Percentiles rank a stretch among this genome's conserved stretches.
Evolutionary conservation across 257 asterid species (phyloP).

Genomic region (Solanum pennellii): DNA sequence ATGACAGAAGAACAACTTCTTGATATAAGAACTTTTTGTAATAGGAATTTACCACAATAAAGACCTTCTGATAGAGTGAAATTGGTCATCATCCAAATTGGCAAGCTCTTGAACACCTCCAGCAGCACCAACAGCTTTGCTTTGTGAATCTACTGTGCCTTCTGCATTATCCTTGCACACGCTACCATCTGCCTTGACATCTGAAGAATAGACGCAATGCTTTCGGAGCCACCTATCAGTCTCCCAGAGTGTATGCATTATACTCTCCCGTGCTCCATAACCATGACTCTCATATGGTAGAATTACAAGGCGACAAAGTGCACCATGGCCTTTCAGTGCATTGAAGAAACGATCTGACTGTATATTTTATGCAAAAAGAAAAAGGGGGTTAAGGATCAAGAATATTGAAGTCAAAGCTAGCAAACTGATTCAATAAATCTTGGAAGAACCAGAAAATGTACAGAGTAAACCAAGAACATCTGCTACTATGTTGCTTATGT

Average conservation of each 20-base stretch:
- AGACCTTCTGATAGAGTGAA: slow-evolving; percentile 34
- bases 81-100: slow-evolving; percentile 20
- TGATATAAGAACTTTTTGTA: neutral
- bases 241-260: slow-evolving; percentile 98
- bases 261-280: slow-evolving; percentile 91
- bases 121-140: slow-evolving; percentile 47
- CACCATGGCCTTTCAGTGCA: slow-evolving; percentile 97
- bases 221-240: slow-evolving; percentile 92
- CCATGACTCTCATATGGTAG: slow-evolving; percentile 97
- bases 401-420: neutral
- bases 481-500: neutral
- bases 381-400: neutral
- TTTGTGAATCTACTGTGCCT: slow-evolving; percentile 20
- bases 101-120: slow-evolving; percentile 54
- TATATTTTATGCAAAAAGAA: slow-evolving; percentile 5
- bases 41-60: slow-evolving; percentile 47
- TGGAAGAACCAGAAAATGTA: neutral
- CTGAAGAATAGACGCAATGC: slow-evolving; percentile 41
- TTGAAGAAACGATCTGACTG: slow-evolving; percentile 93
- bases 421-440: neutral
- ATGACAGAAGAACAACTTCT: neutral
- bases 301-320: slow-evolving; percentile 74
- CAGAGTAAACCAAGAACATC: neutral
- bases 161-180: slow-evolving; percentile 5
- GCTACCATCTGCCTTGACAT: slow-evolving; percentile 22